A percentile compares a stretch with the other conserved stretches of the same genome.
These are phyloP conservation scores for Chalciporus pseudorubinellus DNA, from an alignment of 768 basidiomycete species.

Conservation along the genomic window DNA sequence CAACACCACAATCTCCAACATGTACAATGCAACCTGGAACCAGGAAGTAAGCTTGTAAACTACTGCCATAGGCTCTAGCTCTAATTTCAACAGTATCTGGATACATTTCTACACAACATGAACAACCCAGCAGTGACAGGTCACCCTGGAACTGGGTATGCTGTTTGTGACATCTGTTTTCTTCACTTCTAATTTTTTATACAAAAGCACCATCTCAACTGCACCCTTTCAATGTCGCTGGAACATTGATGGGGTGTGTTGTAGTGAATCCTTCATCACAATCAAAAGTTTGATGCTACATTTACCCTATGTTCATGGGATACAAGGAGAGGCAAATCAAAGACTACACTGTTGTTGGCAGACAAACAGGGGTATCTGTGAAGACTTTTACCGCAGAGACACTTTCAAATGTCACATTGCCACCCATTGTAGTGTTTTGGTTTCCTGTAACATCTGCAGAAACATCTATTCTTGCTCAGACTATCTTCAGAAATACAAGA, in stretches of 20 bases:
- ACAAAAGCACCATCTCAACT: too few species aligned
- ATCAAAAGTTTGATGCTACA: conserved; percentile 2
- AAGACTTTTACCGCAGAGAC: neutral
- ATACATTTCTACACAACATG: too few species aligned
- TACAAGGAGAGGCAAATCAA: neutral
- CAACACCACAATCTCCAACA: too few species aligned
- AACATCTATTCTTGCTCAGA: neutral
- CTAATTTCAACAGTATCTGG: too few species aligned
- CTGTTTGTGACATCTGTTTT: too few species aligned
- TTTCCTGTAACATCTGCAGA: neutral
- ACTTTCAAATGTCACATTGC: conserved; percentile 2
- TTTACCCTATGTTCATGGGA: neutral
- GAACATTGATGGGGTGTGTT: neutral
- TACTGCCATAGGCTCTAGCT: too few species aligned
- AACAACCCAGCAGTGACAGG: too few species aligned
- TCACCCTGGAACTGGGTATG: too few species aligned
- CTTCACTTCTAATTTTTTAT: too few species aligned
- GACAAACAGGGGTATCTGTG: neutral
- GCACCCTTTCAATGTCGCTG: conserved; percentile 4
- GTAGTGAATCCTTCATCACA: neutral
- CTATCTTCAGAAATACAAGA: neutral
- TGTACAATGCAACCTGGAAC: too few species aligned
- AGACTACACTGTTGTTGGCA: conserved; percentile 1
- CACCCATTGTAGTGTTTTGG: neutral
- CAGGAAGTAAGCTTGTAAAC: too few species aligned